Evolutionary conservation across 2,329 filamentous ascomycete genomes (phyloP), one percentile per base, ranked within the genome.

Genomic region (Diaporthe nobilis): DNA sequence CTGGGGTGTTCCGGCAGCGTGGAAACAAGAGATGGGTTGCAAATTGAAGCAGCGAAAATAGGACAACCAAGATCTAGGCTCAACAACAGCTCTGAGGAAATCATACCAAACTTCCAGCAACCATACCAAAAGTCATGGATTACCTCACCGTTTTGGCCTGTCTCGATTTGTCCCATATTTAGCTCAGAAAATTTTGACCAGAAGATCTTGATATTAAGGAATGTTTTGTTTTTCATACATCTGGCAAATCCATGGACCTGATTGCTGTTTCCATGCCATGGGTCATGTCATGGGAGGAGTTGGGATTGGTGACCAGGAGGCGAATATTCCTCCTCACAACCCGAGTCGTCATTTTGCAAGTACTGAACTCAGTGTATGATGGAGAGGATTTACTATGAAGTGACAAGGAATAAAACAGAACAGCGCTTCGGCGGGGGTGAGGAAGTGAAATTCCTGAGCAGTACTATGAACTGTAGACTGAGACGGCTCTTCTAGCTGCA

Each of bases 301-400:
- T 97, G 47, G 94, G 94, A 81, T 97, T 96, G 80, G 96, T 88
- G 77, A 96, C 86, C 55, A 96, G 88, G 77, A 96, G 91, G 77
- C 83, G 88, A 77, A 84, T 85, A 37, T 78, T 79, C 76, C 79
- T 80, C 51, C 82, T 80, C 25, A 83, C 77, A 34, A 81, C 75
- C 20, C 77, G 77, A 51, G 80, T 81, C 13, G 81, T 72, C 82
- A 83, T 84, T 44, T 17, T 77, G 51, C 34, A 37, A 22, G 39
- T 65, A 28, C 25, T 72, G 2, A 6, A 12, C 31, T 34, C 5
- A 28, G 17, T 22, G 34, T 31, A 5, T 13, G 1, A n/a, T 20
- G 15, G n/a, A 4, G 42, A 17, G 10, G 9, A 53, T 53, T 3
- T 39, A 28, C 28, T 15, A 31, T 47, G 3, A 13, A 9, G 28